Evolutionary conservation across 1,284 basidiomycete genomes (phyloP).

Genomic region (Hemileccinum hortonii): DNA sequence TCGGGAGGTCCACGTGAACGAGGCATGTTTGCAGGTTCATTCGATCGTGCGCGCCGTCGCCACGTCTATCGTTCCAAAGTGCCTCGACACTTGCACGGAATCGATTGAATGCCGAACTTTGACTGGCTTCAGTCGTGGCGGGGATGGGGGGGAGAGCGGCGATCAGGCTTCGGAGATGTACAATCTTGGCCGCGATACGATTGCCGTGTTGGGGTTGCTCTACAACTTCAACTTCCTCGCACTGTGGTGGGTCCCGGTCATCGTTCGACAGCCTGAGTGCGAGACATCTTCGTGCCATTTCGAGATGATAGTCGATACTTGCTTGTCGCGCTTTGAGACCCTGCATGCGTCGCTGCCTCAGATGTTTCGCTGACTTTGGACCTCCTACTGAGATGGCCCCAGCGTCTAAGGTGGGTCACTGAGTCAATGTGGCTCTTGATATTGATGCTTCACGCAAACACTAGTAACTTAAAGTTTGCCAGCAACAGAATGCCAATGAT

Average conservation of each 20-base stretch:
- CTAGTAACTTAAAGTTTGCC: too few species aligned
- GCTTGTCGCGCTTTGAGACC: constrained; percentile 18
- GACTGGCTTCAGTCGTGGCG: constrained; percentile 23
- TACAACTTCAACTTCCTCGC: neutral
- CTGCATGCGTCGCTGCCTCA: constrained; percentile 6
- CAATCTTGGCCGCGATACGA: constrained; percentile 26
- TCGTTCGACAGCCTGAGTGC: constrained; percentile 6
- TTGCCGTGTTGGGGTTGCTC: constrained; percentile 11
- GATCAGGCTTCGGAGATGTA: constrained; percentile 20
- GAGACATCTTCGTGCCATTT: constrained; percentile 19
- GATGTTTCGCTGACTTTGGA: too few species aligned
- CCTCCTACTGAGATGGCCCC: too few species aligned
- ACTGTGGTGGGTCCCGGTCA: neutral
- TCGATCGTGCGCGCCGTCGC: constrained; percentile 1
- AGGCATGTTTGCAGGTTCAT: constrained; percentile 3
- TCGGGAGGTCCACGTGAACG: constrained; percentile 1
- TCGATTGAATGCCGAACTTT: constrained; percentile 18
- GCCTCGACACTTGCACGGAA: constrained; percentile 21
- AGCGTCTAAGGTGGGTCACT: too few species aligned
- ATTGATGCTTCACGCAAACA: too few species aligned
- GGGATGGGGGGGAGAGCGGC: constrained; percentile 25
- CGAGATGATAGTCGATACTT: constrained; percentile 24
- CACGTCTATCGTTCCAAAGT: constrained; percentile 22
- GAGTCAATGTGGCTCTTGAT: neutral
- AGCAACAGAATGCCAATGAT: neutral